Percentiles rank a stretch among this genome's conserved stretches.
Conservation (phyloP, 805 yeast species). For the Metschnikowia cubensis region DNA sequence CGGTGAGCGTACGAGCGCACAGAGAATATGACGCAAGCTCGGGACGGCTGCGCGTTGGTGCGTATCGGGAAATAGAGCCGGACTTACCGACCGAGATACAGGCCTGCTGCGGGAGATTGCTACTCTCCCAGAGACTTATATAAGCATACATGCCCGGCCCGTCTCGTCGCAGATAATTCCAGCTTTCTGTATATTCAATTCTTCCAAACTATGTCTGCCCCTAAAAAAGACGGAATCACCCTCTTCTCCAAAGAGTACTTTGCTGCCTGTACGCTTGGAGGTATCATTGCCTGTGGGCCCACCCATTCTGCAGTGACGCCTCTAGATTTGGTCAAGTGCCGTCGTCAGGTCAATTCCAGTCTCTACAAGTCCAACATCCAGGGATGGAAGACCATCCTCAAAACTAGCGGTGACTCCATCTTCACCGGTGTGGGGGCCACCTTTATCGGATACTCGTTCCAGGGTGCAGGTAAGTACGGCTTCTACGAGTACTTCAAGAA, state of each 20-base stretch:
- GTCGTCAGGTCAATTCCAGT: constrained; percentile 78
- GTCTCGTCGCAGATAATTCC: no score
- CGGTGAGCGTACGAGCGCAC: no score
- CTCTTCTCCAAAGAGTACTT: constrained; percentile 62
- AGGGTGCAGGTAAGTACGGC: constrained; percentile 97
- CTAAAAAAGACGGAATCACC: constrained; percentile 34
- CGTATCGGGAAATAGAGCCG: constrained; percentile 2
- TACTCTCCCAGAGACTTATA: neutral
- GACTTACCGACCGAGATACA: constrained; percentile 4
- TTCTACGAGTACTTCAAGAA: constrained; percentile 89
- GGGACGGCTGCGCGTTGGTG: neutral
- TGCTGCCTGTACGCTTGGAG: constrained; percentile 73
- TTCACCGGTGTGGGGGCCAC: constrained; percentile 93
- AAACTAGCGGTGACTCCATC: constrained; percentile 73
- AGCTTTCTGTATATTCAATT: neutral
- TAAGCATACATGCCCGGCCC: neutral
- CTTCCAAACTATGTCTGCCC: constrained; percentile 5
- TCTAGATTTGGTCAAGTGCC: constrained; percentile 86
- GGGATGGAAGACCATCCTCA: constrained; percentile 76
- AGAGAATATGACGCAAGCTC: neutral
- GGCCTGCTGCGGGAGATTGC: constrained; percentile 6
- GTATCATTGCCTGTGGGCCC: constrained; percentile 90
- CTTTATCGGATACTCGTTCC: constrained; percentile 85
- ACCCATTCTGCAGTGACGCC: constrained; percentile 94
- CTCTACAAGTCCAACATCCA: constrained; percentile 73